phyloP scores from a whole-genome alignment of 2,329 filamentous ascomycete species.

The Trichoderma semiorbis region DNA sequence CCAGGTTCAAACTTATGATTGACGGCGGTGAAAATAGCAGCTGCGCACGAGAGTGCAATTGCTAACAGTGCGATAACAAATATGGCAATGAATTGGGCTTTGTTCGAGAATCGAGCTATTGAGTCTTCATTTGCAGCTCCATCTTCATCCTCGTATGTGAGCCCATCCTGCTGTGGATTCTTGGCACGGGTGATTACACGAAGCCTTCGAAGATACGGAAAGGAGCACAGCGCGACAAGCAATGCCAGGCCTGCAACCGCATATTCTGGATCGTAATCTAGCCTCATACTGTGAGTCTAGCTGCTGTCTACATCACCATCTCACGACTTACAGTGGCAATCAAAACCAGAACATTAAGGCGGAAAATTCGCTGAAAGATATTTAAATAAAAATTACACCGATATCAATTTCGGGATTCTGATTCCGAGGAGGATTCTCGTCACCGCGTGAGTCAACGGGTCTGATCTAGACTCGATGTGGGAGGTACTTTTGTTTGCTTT shows the following conservation, averaged over 20 bases:
- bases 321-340: neutral
- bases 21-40: conserved; percentile 5
- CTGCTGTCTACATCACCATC: neutral
- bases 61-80: neutral
- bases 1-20: neutral
- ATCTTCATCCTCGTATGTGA: conserved; percentile 1
- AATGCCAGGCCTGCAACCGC: neutral
- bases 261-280: neutral
- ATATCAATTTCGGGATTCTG: neutral
- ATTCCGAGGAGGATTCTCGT: neutral
- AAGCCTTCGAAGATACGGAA: neutral
- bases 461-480: conserved; percentile 4
- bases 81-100: neutral
- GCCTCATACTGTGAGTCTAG: neutral
- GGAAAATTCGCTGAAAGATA: neutral
- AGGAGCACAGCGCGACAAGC: neutral
- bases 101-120: conserved; percentile 1
- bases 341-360: neutral
- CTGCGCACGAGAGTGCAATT: neutral
- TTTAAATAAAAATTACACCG: neutral
- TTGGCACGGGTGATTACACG: neutral
- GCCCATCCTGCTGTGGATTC: neutral
- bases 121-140: conserved; percentile 7
- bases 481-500: conserved; percentile 1
- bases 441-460: conserved; percentile 4